Base-by-base conservation (phyloP, 2,329 filamentous ascomycete genomes). In the Claviceps pazoutovae region DNA sequence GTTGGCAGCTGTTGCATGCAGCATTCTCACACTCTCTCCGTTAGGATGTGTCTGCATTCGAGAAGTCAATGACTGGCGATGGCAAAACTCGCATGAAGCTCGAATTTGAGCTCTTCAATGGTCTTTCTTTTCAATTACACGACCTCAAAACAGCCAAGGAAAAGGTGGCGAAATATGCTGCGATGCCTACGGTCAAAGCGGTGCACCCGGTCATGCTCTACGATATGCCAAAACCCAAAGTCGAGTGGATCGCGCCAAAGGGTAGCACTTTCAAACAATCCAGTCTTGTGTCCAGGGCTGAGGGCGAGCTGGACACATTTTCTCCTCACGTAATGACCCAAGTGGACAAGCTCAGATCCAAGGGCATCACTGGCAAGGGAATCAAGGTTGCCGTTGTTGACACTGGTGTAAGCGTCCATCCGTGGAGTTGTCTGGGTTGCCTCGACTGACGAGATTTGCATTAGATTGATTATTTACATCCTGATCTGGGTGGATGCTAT, bases 401-500 rank as follows among this genome's bases (percentile, higher is more conserved):
- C 59, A 75, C 70, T 21, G 76, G 76, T 60, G 73, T 75, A 69
- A 64, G 73, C 68, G 1, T 26, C 5, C 17, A n/a, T 49, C 45
- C 9, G 3, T 11, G 13, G 2, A 5, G 2, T 21, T 1, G 17
- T 4, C 19, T 8, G 14, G 26, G 14, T 5, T 17, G 8, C 21
- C 5, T 30, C 39, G 34, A 13, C 23, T 38, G 17, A 52, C 17
- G 8, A n/a, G 6, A 13, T 1, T 34, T 1, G 13, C 30, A 37
- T 16, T 44, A 75, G 73, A 66, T 82, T 48, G 81, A 84, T 60
- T 84, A 83, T 59, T 72, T 67, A 1, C 80, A 84, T 58, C 76
- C 79, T 2, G 77, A 78, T 26, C 72, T 85, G 0, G 82, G 82
- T 14, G 79, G 79, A 46, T 80, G 80, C 59, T 83, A 83, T 59